phyloP scores from a whole-genome alignment of 2,329 filamentous ascomycete genomes.

The Calonectria hongkongensis region DNA sequence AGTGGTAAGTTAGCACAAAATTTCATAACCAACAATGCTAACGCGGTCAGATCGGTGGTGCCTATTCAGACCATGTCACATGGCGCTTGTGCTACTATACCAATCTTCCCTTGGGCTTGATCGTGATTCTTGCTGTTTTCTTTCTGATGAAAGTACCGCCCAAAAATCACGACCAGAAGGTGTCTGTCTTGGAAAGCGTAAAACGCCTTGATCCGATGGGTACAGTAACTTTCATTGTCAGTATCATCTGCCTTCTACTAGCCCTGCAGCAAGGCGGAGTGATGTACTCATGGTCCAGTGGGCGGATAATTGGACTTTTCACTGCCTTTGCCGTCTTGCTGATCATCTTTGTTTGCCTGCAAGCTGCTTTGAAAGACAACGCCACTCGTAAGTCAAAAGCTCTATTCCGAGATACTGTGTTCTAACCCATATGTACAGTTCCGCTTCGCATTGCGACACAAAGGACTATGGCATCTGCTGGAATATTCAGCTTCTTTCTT shows the following conservation, averaged over 20 bases:
- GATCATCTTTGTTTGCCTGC: slow-evolving; percentile 28
- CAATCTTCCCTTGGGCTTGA: slow-evolving; percentile 53
- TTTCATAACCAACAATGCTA: not conserved
- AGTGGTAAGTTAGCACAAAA: slow-evolving; percentile 31
- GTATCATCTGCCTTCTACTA: slow-evolving; percentile 10
- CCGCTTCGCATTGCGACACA: slow-evolving; percentile 32
- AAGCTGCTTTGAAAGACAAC: slow-evolving; percentile 34
- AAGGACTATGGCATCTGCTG: slow-evolving; percentile 25
- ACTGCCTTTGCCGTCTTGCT: slow-evolving; percentile 33
- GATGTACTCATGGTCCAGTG: not conserved
- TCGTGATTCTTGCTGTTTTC: slow-evolving; percentile 56
- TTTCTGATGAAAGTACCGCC: slow-evolving; percentile 56
- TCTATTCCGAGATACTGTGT: not conserved
- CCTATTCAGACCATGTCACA: slow-evolving; percentile 56
- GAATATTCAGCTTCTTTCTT: slow-evolving; percentile 30
- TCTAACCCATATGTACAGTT: not conserved
- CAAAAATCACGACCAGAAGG: slow-evolving; percentile 49
- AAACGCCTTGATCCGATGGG: slow-evolving; percentile 11
- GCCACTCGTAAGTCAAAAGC: slow-evolving; percentile 28
- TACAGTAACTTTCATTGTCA: slow-evolving; percentile 1
- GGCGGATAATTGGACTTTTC: slow-evolving; percentile 37
- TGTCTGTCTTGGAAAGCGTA: not conserved
- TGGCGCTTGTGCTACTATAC: slow-evolving; percentile 46
- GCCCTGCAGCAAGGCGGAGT: not conserved
- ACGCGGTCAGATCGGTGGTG: slow-evolving; percentile 53